phyloP scores from a whole-genome alignment of 768 basidiomycete genomes.

The Brasilioporus rufonigricans region DNA sequence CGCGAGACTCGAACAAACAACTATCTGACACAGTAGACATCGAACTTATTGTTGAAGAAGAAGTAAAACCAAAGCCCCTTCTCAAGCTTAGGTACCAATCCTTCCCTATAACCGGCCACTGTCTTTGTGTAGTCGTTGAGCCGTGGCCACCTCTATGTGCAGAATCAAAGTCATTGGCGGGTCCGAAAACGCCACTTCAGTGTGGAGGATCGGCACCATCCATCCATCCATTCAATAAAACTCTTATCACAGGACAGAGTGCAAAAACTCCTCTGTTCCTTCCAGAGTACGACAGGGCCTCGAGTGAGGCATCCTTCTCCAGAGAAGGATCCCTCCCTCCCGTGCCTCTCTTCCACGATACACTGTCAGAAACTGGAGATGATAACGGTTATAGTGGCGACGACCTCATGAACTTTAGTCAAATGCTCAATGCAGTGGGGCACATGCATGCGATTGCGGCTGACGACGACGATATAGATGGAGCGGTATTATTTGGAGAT shows the following conservation, averaged over 20 bases:
- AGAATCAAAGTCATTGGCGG: constrained; percentile 32
- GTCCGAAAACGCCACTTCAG: constrained; percentile 26
- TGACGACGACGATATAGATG: constrained; percentile 75
- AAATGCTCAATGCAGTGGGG: constrained; percentile 58
- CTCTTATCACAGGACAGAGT: constrained; percentile 29
- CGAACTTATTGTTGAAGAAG: constrained; percentile 50
- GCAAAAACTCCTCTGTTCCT: constrained; percentile 70
- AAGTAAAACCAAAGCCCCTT: constrained; percentile 69
- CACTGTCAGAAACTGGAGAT: constrained; percentile 26
- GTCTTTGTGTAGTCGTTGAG: constrained; percentile 80
- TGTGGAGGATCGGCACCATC: constrained; percentile 30
- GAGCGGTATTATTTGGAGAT: constrained; percentile 73
- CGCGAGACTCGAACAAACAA: not conserved
- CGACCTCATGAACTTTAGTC: constrained; percentile 75
- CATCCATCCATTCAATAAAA: constrained; percentile 15
- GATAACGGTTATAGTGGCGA: constrained; percentile 38
- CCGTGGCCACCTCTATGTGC: constrained; percentile 63
- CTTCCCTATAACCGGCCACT: constrained; percentile 67
- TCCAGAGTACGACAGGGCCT: constrained; percentile 53
- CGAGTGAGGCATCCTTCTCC: constrained; percentile 36
- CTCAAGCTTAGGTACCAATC: constrained; percentile 67
- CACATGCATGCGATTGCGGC: constrained; percentile 55
- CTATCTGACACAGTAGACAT: constrained; percentile 17
- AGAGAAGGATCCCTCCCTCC: constrained; percentile 33
- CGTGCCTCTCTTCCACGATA: constrained; percentile 45